A percentile compares a stretch with the other conserved stretches of the same genome.
phyloP scores from a whole-genome alignment of 805 yeast species.

The Clavispora vitiphila region DNA sequence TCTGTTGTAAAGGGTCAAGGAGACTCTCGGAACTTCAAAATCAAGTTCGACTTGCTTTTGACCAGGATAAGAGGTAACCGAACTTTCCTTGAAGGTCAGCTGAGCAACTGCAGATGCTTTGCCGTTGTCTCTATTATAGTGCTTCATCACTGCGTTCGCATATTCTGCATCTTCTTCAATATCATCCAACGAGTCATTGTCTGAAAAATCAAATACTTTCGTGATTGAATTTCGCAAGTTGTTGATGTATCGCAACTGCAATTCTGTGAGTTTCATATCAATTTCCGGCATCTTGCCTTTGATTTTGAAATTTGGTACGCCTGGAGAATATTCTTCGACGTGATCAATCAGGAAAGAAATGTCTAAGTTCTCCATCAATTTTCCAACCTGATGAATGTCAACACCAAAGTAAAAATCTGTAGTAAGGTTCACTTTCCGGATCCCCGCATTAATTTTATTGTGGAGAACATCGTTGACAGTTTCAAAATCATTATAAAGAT shows the following conservation, averaged over 20 bases:
- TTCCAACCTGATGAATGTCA: slow-evolving; percentile 45
- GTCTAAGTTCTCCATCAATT: slow-evolving; percentile 64
- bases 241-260: slow-evolving; percentile 58
- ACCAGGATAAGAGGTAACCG: slow-evolving; percentile 17
- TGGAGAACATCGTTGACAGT: slow-evolving; percentile 23
- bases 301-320: slow-evolving; percentile 46
- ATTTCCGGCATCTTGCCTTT: slow-evolving; percentile 59
- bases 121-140: slow-evolving; percentile 9
- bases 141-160: slow-evolving; percentile 48
- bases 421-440: slow-evolving; percentile 64
- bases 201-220: slow-evolving; percentile 41
- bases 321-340: slow-evolving; percentile 33
- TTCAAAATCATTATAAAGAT: slow-evolving; percentile 57
- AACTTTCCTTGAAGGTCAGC: not conserved
- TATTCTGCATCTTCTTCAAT: slow-evolving; percentile 59
- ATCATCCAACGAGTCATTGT: slow-evolving; percentile 44
- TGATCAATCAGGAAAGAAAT: slow-evolving; percentile 56
- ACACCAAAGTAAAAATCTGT: slow-evolving; percentile 53
- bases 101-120: not conserved
- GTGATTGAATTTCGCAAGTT: slow-evolving; percentile 53
- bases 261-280: slow-evolving; percentile 63
- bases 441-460: slow-evolving; percentile 62
- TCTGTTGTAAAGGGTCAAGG: slow-evolving; percentile 55
- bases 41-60: slow-evolving; percentile 39
- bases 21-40: slow-evolving; percentile 58